Conservation (phyloP, 1,139 yeast species). For the Yamadazyma oceani region DNA sequence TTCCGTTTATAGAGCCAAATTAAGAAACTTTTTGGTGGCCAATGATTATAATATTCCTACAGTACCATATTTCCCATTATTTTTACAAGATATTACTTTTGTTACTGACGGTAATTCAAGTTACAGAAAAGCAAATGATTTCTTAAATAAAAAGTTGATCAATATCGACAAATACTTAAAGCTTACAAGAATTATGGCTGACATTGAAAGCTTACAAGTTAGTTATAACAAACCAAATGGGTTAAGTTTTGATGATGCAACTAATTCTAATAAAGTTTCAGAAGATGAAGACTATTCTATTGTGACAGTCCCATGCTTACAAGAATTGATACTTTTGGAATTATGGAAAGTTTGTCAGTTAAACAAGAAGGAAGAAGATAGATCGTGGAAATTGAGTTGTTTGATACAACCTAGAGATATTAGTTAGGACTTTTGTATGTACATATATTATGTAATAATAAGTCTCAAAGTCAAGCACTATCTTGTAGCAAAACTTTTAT, state of each 20-base stretch:
- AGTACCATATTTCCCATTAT: slow-evolving; percentile 84
- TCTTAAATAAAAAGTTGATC: slow-evolving; percentile 60
- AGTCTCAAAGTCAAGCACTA: background rate
- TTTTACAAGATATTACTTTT: slow-evolving; percentile 84
- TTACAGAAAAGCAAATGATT: slow-evolving; percentile 59
- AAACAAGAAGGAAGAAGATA: slow-evolving; percentile 59
- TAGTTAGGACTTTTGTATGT: background rate
- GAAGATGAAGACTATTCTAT: slow-evolving; percentile 32
- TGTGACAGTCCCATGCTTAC: slow-evolving; percentile 47
- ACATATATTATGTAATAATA: too few species aligned
- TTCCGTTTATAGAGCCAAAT: slow-evolving; percentile 66
- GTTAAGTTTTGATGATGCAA: slow-evolving; percentile 12
- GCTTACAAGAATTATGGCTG: slow-evolving; percentile 73
- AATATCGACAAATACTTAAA: slow-evolving; percentile 83
- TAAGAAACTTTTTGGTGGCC: slow-evolving; percentile 54
- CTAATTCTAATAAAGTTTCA: slow-evolving; percentile 5
- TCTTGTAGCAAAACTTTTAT: too few species aligned
- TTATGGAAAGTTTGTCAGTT: slow-evolving; percentile 68
- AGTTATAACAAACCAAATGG: slow-evolving; percentile 36
- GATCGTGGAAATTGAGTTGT: slow-evolving; percentile 74
- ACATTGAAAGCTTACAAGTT: slow-evolving; percentile 73
- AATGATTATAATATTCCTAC: slow-evolving; percentile 64
- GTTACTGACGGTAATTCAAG: slow-evolving; percentile 85
- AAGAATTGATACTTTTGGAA: slow-evolving; percentile 66
- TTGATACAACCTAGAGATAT: slow-evolving; percentile 45